Evolutionary conservation across 2,329 filamentous ascomycete species (phyloP), one percentile per base, ranked within the genome.

Genomic region (Penicillium fuscoglaucum): DNA sequence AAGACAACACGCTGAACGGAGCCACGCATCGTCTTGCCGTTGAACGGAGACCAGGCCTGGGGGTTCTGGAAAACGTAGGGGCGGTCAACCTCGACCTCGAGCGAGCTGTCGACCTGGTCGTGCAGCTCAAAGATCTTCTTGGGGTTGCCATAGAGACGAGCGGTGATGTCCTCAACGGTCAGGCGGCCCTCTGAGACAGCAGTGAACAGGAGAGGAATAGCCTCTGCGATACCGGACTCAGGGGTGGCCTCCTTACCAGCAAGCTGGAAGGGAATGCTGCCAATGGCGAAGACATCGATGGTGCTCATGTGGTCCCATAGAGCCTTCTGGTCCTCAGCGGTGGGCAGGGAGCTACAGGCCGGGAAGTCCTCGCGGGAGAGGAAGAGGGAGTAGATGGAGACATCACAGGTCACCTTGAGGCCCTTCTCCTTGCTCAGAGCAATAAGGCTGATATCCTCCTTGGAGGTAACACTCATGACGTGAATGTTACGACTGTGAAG

Each of bases 91-190:
- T 92, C 90, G 24, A 90, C 83, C 78, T 93, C 90, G 37, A 93
- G 82, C 6, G 84, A 85, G 39, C 88, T 87, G 58, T 87, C 87
- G n/a, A 83, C 76, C 75, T 93, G 90, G 66, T 93, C 90, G 64
- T 93, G 90, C 51, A 93, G 83, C 78, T 93, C 89, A 66, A 93
- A 93, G 67, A 93, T 92, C 71, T 84, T 84, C 78, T 89, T 90
- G 3, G 90, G 90, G 72, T 91, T 92, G 70, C 90, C 87, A 72
- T 92, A 89, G 47, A 93, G 82, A 43, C 88, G 85, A 55, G 77
- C 72, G 70, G 85, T 88, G 72, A 93, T 83, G 70, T 93, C 89
- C 33, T 92, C 88, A 37, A 92, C 76, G 4, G 87, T 90, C 67
- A 93, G 75, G 68, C 82, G 87, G 61, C 89, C 89, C 70, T 92